Evolutionary conservation across 352 stramenopile species (phyloP).

Genomic region (Sclerospora graminicola): DNA sequence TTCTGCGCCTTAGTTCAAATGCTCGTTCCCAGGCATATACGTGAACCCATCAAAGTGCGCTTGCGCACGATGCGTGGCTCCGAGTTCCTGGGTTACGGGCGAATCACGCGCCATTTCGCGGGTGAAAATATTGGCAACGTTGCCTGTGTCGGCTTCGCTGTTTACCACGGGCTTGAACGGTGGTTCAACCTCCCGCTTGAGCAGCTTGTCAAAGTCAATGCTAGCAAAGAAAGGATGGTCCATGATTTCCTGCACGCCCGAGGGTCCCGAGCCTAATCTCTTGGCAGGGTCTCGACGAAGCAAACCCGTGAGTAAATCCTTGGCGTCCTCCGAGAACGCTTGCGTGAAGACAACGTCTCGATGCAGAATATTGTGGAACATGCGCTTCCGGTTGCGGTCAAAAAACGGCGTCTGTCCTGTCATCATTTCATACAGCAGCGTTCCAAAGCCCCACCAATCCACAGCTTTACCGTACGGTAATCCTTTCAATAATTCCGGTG

Average conservation of each 20-base stretch:
- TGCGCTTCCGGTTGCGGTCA: conserved; percentile 90
- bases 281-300: conserved; percentile 78
- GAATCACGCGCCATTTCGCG: conserved; percentile 81
- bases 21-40: conserved; percentile 70
- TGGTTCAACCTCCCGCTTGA: conserved; percentile 74
- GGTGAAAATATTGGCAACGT: conserved; percentile 85
- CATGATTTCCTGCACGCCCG: conserved; percentile 84
- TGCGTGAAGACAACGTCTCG: conserved; percentile 80
- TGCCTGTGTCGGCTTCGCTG: conserved; percentile 72
- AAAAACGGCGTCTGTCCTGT: conserved; percentile 91
- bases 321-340: conserved; percentile 82
- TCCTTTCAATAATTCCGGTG: conserved; percentile 84
- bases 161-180: conserved; percentile 83
- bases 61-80: conserved; percentile 70
- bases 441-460: conserved; percentile 92
- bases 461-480: conserved; percentile 85
- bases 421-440: conserved; percentile 93
- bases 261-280: conserved; percentile 66
- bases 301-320: conserved; percentile 69
- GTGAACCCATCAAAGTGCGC: conserved; percentile 91
- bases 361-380: conserved; percentile 92
- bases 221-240: conserved; percentile 83
- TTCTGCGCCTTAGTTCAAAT: conserved; percentile 37
- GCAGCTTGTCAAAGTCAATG: conserved; percentile 77
- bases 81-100: conserved; percentile 76